phyloP scores from a whole-genome alignment of 306 rosid genomes.

The Gynostemma pentaphyllum region DNA sequence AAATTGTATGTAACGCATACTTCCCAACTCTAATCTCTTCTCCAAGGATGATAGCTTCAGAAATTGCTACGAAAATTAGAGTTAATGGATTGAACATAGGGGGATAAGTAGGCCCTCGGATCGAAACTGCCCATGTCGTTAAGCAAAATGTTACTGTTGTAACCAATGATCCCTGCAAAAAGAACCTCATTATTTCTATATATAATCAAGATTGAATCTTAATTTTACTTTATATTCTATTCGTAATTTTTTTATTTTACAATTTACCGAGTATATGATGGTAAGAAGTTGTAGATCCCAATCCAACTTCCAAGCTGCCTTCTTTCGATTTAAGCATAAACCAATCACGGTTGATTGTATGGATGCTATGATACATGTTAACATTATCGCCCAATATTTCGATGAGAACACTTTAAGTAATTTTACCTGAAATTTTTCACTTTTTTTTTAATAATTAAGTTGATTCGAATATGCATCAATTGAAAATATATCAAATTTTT shows the following conservation, averaged over 20 bases:
- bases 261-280: slow-evolving; percentile 50
- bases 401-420: slow-evolving; percentile 35
- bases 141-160: slow-evolving; percentile 53
- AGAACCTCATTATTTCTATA: too few species aligned
- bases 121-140: slow-evolving; percentile 33
- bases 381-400: slow-evolving; percentile 38
- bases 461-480: too few species aligned
- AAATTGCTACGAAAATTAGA: slow-evolving; percentile 46
- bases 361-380: slow-evolving; percentile 41
- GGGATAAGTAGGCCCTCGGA: slow-evolving; percentile 55
- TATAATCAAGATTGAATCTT: too few species aligned
- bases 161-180: slow-evolving; percentile 42
- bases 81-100: slow-evolving; percentile 64
- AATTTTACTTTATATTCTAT: too few species aligned
- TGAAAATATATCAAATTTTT: too few species aligned
- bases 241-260: too few species aligned
- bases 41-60: slow-evolving; percentile 41
- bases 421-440: too few species aligned
- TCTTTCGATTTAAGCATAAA: slow-evolving; percentile 22
- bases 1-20: too few species aligned
- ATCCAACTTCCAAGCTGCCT: slow-evolving; percentile 36
- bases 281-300: slow-evolving; percentile 54
- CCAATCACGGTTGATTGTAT: slow-evolving; percentile 39
- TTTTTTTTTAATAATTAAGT: too few species aligned
- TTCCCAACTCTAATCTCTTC: slow-evolving; percentile 39